A percentile compares a stretch with the other conserved stretches of the same genome.
phyloP scores from a whole-genome alignment of 441 rosid genomes.

The Populus hybrid region DNA sequence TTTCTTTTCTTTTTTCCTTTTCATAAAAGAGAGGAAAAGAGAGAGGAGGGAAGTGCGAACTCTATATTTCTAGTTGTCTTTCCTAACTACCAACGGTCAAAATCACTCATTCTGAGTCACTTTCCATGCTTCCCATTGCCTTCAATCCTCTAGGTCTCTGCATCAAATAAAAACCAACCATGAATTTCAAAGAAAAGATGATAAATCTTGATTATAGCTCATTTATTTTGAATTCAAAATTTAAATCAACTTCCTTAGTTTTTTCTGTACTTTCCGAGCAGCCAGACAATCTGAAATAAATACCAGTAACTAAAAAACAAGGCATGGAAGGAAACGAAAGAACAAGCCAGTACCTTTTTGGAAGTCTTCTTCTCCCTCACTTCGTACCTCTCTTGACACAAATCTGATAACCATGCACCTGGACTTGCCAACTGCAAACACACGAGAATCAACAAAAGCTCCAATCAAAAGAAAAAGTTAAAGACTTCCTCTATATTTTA shows the following conservation, averaged over 20 bases:
- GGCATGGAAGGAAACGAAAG: not conserved
- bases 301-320: not conserved
- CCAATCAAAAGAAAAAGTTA: not conserved
- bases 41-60: not conserved
- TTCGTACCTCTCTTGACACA: slow-evolving; percentile 80
- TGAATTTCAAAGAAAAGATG: not conserved
- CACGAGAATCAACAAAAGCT: not conserved
- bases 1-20: not conserved
- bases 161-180: slow-evolving; percentile 16
- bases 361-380: slow-evolving; percentile 89
- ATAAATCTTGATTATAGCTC: slow-evolving; percentile 6
- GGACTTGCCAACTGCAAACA: slow-evolving; percentile 74
- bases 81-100: slow-evolving; percentile 23
- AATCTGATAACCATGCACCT: slow-evolving; percentile 84
- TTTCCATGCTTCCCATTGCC: slow-evolving; percentile 89
- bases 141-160: slow-evolving; percentile 92
- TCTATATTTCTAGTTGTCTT: slow-evolving; percentile 16
- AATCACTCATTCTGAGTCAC: slow-evolving; percentile 57
- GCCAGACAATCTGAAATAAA: not conserved
- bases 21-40: not conserved
- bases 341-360: slow-evolving; percentile 54
- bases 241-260: not conserved
- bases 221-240: not conserved
- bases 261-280: not conserved
- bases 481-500: not conserved